Conservation (phyloP, 2,329 filamentous ascomycete genomes). For the Sordariomycetes sp. region DNA sequence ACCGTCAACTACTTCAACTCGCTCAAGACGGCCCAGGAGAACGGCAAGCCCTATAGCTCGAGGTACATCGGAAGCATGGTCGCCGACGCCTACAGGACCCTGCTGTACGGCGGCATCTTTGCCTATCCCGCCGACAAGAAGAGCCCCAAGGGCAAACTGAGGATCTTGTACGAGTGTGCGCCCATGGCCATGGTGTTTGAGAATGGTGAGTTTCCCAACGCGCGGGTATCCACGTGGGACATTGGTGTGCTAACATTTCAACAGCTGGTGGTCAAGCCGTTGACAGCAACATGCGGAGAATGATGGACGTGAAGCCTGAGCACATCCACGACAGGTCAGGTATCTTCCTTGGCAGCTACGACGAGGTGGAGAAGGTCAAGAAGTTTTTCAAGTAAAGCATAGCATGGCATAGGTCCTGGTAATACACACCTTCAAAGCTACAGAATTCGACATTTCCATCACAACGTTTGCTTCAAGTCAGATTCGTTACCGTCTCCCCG, state of each 20-base stretch:
- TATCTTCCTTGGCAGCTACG: constrained; percentile 91
- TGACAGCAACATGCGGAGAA: constrained; percentile 81
- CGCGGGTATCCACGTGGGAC: neutral
- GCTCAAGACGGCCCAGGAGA: constrained; percentile 68
- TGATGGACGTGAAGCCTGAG: constrained; percentile 83
- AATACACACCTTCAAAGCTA: too few relatives aligned
- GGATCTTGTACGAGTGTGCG: constrained; percentile 96
- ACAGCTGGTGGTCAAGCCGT: constrained; percentile 85
- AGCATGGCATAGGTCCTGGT: too few relatives aligned
- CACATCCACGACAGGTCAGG: constrained; percentile 92
- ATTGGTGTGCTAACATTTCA: constrained; percentile 16
- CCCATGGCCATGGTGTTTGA: constrained; percentile 99
- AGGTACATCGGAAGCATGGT: constrained; percentile 98
- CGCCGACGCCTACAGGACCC: constrained; percentile 90
- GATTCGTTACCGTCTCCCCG: too few relatives aligned
- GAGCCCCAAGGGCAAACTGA: constrained; percentile 94
- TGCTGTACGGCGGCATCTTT: constrained; percentile 94
- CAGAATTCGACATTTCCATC: too few relatives aligned
- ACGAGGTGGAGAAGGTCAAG: constrained; percentile 95
- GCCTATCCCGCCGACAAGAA: constrained; percentile 97
- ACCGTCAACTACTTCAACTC: constrained; percentile 84
- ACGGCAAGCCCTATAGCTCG: constrained; percentile 84
- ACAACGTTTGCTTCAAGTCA: too few relatives aligned
- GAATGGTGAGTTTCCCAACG: constrained; percentile 59
- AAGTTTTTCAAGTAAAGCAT: constrained; percentile 53